Evolutionary conservation across 2,329 filamentous ascomycete species (phyloP), one percentile per base, ranked within the genome.

Genomic region (Beauveria brongniartii): DNA sequence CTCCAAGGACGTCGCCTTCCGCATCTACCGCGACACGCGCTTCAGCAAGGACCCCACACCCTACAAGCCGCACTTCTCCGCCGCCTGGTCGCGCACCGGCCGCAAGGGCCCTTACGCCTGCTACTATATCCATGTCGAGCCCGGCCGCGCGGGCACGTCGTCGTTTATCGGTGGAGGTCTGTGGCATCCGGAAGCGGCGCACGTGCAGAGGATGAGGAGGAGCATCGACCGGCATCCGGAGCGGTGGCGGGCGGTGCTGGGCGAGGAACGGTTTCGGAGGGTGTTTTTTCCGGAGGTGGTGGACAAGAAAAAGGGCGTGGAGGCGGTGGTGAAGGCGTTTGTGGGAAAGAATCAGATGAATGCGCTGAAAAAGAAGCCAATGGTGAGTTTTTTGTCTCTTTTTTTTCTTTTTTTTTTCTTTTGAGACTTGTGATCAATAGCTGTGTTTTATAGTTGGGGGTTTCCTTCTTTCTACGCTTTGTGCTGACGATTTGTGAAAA

Each of bases 51-150:
- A 96, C 69, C 89, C 84, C 22, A 94, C 91, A 2, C 92, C 92
- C 0, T 96, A 96, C 78, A 96, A 95, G 86, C 83, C 90, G 59
- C 85, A 92, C 74, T 96, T 92, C 74, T 90, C 89, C 10, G 91
- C 89, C 43, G 90, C 90, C 26, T 96, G 90, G 85, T 94, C 90
- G 61, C 86, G 92, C 22, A 95, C 91, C 0, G 92, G 92, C 22
- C 83, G 89, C 59, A 96, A 96, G 74, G 91, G 91, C 0, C 87
- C 89, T 10, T 95, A 94, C 73, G 92, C 92, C 7, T 88, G 86
- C 69, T 96, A 96, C 75, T 96, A 96, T 74, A 76, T 96, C 22
- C 91, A 96, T 72, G 82, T 90, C 65, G 84, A 93, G 70, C 91
- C 92, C 12, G 79, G 78, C 3, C 77, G 24, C 24, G 24, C 24